These are phyloP conservation scores for Arctostaphylos glauca DNA, from an alignment of 148 eudicot species.

Conservation along the genomic window DNA sequence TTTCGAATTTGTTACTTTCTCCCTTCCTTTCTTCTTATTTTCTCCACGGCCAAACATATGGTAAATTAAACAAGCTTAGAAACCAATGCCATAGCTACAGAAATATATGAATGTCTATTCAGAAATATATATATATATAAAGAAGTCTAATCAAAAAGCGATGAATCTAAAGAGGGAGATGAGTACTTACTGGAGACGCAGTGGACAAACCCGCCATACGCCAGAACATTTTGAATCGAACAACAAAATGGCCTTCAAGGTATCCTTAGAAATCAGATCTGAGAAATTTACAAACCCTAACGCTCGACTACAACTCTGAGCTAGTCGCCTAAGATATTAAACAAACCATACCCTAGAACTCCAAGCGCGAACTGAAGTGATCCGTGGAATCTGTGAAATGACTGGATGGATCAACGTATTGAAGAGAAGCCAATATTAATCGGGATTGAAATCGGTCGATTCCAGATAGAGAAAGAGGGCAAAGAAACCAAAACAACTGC, in stretches of 20 bases:
- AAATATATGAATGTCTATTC: not conserved
- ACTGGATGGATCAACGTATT: not conserved
- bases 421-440: conserved; percentile 2
- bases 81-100: not conserved
- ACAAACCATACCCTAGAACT: conserved; percentile 6
- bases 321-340: not conserved
- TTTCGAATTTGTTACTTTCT: not conserved
- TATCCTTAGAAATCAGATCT: conserved; percentile 34
- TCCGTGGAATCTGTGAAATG: conserved; percentile 10
- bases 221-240: conserved; percentile 70
- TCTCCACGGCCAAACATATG: conserved; percentile 3
- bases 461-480: not conserved
- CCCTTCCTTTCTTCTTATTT: not conserved
- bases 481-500: conserved; percentile 1
- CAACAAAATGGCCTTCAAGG: conserved; percentile 15
- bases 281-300: conserved; percentile 9
- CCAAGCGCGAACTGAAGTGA: not conserved
- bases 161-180: not conserved
- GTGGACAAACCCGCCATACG: conserved; percentile 93
- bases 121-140: not conserved
- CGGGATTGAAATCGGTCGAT: conserved; percentile 12
- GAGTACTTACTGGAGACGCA: conserved; percentile 72
- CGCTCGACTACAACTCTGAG: not conserved
- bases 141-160: not conserved
- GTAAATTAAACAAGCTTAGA: not conserved